A percentile compares a stretch with the other conserved stretches of the same genome.
Conservation (phyloP, 2,329 filamentous ascomycete genomes). For the Aureobasidium leucospermi region DNA sequence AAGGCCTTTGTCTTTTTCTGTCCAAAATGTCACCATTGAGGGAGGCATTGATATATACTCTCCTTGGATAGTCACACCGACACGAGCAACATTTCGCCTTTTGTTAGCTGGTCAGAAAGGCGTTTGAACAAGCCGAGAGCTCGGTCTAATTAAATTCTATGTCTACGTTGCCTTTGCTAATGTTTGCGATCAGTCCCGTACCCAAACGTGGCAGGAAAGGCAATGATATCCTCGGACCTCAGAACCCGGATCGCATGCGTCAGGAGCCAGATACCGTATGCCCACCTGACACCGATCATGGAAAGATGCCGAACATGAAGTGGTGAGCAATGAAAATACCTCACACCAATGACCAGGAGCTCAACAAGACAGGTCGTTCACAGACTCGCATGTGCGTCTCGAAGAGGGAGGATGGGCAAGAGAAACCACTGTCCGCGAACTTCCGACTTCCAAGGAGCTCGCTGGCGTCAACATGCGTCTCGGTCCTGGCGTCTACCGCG, state of each 20-base stretch:
- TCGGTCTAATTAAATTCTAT: too few species aligned
- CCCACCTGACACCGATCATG: constrained; percentile 66
- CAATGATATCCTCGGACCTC: constrained; percentile 60
- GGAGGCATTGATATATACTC: too few species aligned
- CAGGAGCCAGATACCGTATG: constrained; percentile 66
- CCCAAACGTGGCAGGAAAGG: constrained; percentile 58
- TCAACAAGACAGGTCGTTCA: constrained; percentile 28
- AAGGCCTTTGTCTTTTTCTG: too few species aligned
- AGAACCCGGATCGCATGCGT: constrained; percentile 59
- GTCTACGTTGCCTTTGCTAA: too few species aligned
- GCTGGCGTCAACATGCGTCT: constrained; percentile 75
- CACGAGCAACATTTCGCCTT: too few species aligned
- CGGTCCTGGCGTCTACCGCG: constrained; percentile 63
- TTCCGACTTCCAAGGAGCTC: constrained; percentile 60
- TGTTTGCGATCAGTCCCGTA: constrained; percentile 38
- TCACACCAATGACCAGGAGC: background rate
- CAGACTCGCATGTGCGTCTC: constrained; percentile 40
- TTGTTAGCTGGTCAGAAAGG: too few species aligned
- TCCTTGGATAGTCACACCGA: too few species aligned
- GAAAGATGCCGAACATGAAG: constrained; percentile 62
- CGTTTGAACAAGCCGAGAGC: too few species aligned
- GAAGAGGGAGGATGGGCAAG: constrained; percentile 72
- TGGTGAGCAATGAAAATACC: constrained; percentile 42
- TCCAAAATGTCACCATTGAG: too few species aligned
- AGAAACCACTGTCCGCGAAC: constrained; percentile 61